Evolutionary conservation across 1,139 yeast genomes (phyloP).

Genomic region (Debaryomyces udenii): DNA sequence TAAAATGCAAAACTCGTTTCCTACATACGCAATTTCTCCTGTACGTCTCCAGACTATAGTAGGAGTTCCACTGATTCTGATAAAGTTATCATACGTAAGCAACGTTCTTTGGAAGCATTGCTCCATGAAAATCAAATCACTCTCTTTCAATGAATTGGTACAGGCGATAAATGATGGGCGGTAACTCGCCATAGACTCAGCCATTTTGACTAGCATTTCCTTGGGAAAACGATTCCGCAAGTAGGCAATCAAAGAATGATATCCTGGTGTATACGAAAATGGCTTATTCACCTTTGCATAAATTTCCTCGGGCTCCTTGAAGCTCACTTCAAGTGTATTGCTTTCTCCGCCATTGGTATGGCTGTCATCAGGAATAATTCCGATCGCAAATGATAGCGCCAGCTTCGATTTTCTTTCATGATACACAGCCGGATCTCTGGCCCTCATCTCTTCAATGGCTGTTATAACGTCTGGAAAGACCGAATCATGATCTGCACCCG

Average conservation of each 20-base stretch:
- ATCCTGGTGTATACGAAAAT: constrained; percentile 88
- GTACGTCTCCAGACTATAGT: constrained; percentile 95
- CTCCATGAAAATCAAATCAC: constrained; percentile 92
- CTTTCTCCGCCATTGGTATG: constrained; percentile 24
- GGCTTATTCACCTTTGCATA: constrained; percentile 76
- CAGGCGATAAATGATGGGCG: constrained; percentile 93
- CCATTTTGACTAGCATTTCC: constrained; percentile 75
- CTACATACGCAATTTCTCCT: constrained; percentile 93
- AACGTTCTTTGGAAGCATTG: constrained; percentile 93
- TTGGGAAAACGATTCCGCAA: constrained; percentile 70
- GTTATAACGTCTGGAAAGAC: constrained; percentile 60
- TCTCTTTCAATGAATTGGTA: constrained; percentile 83
- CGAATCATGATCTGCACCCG: constrained; percentile 33
- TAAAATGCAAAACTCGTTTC: constrained; percentile 84
- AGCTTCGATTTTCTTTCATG: constrained; percentile 45
- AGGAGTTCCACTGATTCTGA: constrained; percentile 86
- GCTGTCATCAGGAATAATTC: constrained; percentile 46
- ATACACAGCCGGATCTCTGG: constrained; percentile 44
- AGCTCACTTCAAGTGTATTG: constrained; percentile 27
- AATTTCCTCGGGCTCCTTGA: constrained; percentile 75
- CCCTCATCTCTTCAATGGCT: constrained; percentile 47
- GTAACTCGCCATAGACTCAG: constrained; percentile 85
- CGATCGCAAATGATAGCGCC: constrained; percentile 58
- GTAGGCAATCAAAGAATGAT: constrained; percentile 78
- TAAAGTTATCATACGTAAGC: constrained; percentile 83